A percentile compares a stretch with the other conserved stretches of the same genome.
Conservation (phyloP, 2,329 filamentous ascomycete genomes). For the Penicillium nordicum region DNA sequence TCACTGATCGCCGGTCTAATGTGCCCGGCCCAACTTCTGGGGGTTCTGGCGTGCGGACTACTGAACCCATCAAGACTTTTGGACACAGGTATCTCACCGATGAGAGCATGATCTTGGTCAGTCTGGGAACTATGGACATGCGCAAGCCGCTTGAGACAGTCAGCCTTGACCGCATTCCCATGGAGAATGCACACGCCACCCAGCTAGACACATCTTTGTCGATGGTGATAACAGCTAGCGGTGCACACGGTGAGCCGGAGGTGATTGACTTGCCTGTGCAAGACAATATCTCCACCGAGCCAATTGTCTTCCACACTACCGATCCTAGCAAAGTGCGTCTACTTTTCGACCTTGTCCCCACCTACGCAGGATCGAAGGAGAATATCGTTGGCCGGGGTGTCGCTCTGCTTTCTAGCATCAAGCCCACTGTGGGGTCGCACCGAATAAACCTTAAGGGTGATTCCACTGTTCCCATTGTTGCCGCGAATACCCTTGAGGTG, state of each 20-base stretch:
- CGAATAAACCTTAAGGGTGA: conserved; percentile 92
- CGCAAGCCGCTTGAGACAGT: conserved; percentile 77
- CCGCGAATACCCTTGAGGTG: conserved; percentile 75
- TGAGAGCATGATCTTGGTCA: conserved; percentile 86
- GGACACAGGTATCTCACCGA: conserved; percentile 91
- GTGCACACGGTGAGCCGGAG: conserved; percentile 80
- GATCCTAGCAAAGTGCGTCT: conserved; percentile 81
- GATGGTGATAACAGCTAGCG: conserved; percentile 80
- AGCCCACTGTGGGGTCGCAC: conserved; percentile 75
- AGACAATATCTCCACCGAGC: conserved; percentile 89
- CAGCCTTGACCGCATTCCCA: conserved; percentile 79
- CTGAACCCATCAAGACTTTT: conserved; percentile 88
- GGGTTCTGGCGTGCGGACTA: conserved; percentile 36
- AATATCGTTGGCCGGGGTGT: conserved; percentile 84
- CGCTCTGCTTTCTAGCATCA: conserved; percentile 80
- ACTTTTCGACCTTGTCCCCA: conserved; percentile 91
- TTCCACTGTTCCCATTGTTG: conserved; percentile 85
- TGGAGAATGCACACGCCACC: conserved; percentile 83
- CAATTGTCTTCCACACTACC: conserved; percentile 79
- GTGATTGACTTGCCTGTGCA: conserved; percentile 91
- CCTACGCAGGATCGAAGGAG: conserved; percentile 79
- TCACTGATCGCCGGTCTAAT: conserved; percentile 45
- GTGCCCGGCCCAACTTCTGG: conserved; percentile 32
- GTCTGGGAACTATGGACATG: conserved; percentile 90
- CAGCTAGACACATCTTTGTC: conserved; percentile 93